These are phyloP conservation scores for Ganoderma boninense DNA, from an alignment of 1,284 basidiomycete genomes.

Conservation along the genomic window DNA sequence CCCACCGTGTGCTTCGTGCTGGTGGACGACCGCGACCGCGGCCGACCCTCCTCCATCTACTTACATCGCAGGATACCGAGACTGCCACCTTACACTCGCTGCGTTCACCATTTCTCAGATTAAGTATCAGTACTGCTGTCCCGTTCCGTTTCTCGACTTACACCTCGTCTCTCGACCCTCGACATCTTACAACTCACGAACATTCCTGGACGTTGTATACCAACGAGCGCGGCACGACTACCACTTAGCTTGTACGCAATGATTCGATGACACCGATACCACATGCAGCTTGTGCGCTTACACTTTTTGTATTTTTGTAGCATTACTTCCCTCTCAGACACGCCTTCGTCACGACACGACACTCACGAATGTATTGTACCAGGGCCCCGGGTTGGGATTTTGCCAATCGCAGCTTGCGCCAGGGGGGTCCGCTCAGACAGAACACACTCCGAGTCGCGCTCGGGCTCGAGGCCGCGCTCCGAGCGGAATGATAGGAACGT, in stretches of 20 bases:
- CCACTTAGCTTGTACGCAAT: neutral
- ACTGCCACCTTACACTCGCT: neutral
- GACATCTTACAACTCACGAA: neutral
- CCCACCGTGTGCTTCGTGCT: neutral
- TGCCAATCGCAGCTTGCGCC: neutral
- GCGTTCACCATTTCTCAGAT: neutral
- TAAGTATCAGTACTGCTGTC: neutral
- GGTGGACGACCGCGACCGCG: neutral
- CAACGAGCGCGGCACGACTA: neutral
- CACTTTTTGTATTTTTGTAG: neutral
- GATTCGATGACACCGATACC: neutral
- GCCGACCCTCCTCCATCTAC: neutral
- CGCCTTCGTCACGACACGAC: constrained; percentile 13
- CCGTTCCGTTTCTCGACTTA: too few relatives aligned
- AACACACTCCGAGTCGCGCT: neutral
- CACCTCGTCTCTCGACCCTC: neutral
- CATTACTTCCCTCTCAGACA: neutral
- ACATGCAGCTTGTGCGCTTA: constrained; percentile 2
- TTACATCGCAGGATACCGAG: neutral
- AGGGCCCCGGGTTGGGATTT: neutral
- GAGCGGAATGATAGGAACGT: neutral
- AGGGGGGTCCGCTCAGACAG: neutral
- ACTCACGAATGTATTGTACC: constrained; percentile 10
- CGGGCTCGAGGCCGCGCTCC: neutral
- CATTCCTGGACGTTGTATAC: constrained; percentile 1